Evolutionary conservation across 129 eudicot genomes (phyloP), one percentile per base, ranked within the genome.

Genomic region (Apium graveolens): DNA sequence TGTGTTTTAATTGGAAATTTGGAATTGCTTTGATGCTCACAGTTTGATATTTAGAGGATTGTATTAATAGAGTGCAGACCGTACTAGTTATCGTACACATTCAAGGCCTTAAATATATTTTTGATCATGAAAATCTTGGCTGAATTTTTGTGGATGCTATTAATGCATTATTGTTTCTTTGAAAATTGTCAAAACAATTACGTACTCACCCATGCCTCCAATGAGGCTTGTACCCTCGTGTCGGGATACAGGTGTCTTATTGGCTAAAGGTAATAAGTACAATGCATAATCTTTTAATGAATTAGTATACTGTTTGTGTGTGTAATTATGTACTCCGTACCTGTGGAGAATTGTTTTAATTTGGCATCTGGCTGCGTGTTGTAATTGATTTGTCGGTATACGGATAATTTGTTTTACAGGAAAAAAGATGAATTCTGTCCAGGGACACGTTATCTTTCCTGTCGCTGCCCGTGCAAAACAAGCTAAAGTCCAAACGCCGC

Each of bases 361-460:
- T 60, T 26, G 34, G 39, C 16, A 66, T 17, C 6, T 66, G 21
- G 72, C 34, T 66, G 72, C 41, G 21, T 66, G 72, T 13, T 11
- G 38, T 66, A 31, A 66, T 66, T 66, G 41, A 27, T 66, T 66
- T 66, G 72, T 29, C 72, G 41, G 68, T 26, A 12, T 66, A 31
- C 14, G 72, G 37, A 0, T 66, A 26, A 29, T 66, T 29, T 16
- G 9, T 31, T 69, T 46, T 31, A 5, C 45, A 48, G 80, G 75
- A 81, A 78, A 86, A 35, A 80, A 83, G 81, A 95, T 95, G 97
- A 89, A 86, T 81, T 81, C 96, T 80, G 79, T 95, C 34, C 98
- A 90, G 88, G 93, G 98, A 82, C 91, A 85, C 27, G 93, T 91
- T 16, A 83, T 88, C 75, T 88, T 88, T 82, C 97, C 97, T 44